A percentile compares a stretch with the other conserved stretches of the same genome.
Evolutionary conservation across 495 filamentous ascomycete genomes (phyloP).

Genomic region (Penicillium pulvis): DNA sequence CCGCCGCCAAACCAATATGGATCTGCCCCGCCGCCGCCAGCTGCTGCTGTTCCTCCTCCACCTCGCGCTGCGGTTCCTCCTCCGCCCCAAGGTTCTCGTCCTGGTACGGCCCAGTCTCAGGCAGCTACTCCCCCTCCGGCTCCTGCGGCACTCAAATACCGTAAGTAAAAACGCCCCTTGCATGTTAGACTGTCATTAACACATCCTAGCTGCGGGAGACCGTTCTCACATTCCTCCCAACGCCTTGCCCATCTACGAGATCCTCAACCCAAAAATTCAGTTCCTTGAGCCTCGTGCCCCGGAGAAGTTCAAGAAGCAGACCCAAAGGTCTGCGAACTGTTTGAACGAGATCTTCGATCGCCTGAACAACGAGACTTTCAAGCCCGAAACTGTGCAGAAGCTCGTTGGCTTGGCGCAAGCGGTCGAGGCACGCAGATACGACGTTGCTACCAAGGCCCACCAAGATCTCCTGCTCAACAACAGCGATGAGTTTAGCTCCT

Average conservation of each 20-base stretch:
- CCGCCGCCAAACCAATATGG: neutral
- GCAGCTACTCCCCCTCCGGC: constrained; percentile 37
- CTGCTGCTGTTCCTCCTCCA: constrained; percentile 35
- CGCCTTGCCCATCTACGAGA: constrained; percentile 76
- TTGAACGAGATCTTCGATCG: constrained; percentile 92
- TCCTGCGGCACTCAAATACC: constrained; percentile 62
- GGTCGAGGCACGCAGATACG: constrained; percentile 71
- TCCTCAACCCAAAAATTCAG: constrained; percentile 82
- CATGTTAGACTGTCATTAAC: constrained; percentile 22
- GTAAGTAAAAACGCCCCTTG: constrained; percentile 44
- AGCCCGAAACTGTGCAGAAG: constrained; percentile 74
- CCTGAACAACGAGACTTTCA: constrained; percentile 91
- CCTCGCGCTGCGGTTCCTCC: constrained; percentile 3
- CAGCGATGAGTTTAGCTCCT: constrained; percentile 83
- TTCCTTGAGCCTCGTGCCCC: constrained; percentile 84
- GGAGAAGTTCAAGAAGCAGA: constrained; percentile 61
- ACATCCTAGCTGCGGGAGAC: constrained; percentile 69
- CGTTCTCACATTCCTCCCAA: constrained; percentile 81
- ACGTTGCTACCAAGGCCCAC: constrained; percentile 73
- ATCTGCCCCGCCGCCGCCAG: constrained; percentile 27
- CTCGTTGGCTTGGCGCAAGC: constrained; percentile 68
- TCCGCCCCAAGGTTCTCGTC: constrained; percentile 40
- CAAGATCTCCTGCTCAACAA: constrained; percentile 80
- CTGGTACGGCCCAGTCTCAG: constrained; percentile 55
- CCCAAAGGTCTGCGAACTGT: constrained; percentile 86